Evolutionary conservation across 495 filamentous ascomycete genomes (phyloP).

Genomic region (Penicillium verhagenii): DNA sequence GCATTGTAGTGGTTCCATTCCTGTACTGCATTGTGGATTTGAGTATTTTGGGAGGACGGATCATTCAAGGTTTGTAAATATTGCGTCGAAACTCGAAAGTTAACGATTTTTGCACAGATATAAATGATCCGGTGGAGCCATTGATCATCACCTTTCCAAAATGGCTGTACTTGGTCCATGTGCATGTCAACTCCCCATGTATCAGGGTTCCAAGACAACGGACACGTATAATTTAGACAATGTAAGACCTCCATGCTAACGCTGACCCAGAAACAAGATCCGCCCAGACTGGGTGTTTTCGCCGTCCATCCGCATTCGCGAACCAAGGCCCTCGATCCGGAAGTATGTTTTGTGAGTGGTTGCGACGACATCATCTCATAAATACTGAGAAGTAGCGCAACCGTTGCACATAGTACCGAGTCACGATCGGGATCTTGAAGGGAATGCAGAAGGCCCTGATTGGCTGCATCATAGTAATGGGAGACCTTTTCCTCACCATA

Average conservation of each 20-base stretch:
- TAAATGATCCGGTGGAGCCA: slow-evolving; percentile 92
- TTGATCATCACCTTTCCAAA: slow-evolving; percentile 66
- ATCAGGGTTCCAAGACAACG: slow-evolving; percentile 87
- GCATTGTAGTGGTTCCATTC: slow-evolving; percentile 76
- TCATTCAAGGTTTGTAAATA: slow-evolving; percentile 57
- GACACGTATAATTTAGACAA: slow-evolving; percentile 85
- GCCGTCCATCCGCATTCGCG: slow-evolving; percentile 91
- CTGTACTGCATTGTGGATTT: slow-evolving; percentile 60
- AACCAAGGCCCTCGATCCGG: slow-evolving; percentile 82
- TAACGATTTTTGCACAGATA: slow-evolving; percentile 82
- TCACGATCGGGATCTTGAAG: slow-evolving; percentile 82
- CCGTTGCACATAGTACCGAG: slow-evolving; percentile 82
- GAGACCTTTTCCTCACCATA: slow-evolving; percentile 75
- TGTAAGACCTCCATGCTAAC: slow-evolving; percentile 85
- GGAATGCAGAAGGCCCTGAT: slow-evolving; percentile 65
- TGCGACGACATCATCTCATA: slow-evolving; percentile 88
- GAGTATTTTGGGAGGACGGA: slow-evolving; percentile 46
- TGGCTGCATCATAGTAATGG: slow-evolving; percentile 81
- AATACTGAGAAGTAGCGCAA: slow-evolving; percentile 83
- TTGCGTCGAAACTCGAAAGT: slow-evolving; percentile 71
- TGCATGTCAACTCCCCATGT: slow-evolving; percentile 89
- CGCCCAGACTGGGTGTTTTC: slow-evolving; percentile 72
- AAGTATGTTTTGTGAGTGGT: slow-evolving; percentile 82
- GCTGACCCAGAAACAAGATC: slow-evolving; percentile 94
- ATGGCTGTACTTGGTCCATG: slow-evolving; percentile 49